Evolutionary conservation across 768 basidiomycete genomes (phyloP), one percentile per base, ranked within the genome.

Genomic region (Mycena vitilis): DNA sequence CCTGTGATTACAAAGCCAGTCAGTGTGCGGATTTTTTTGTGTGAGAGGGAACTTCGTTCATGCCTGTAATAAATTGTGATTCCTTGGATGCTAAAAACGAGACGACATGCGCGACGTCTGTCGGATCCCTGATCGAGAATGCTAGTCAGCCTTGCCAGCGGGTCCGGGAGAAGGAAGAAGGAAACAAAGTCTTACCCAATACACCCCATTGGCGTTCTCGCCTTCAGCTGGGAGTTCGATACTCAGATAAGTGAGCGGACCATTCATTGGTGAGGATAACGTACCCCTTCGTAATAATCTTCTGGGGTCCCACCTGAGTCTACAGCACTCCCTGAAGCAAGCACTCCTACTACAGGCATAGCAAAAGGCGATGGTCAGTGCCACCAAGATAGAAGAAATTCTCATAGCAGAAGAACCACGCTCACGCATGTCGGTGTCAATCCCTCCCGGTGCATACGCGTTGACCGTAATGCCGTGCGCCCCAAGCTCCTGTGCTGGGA

Each of bases 31-130:
- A 23, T 20, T n/a, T 37, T 30, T 4, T 16, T n/a, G 16, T 23
- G 40, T 5, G 23, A 44, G 20, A 18, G 9, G 6, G n/a, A n/a
- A n/a, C n/a, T n/a, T n/a, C n/a, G n/a, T n/a, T n/a, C 23, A n/a
- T 34, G 74, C 80, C 80, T 0, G 80, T 78, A 15, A 79, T 75
- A 42, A 75, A 80, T 42, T 66, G 58, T 0, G 80, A 77, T 25
- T 80, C 76, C 23, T 74, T 65, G 9, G 78, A 76, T 12, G 76
- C 79, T 22, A 81, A 70, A 71, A 78, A 80, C 11, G 80, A 77
- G 4, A 81, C 80, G 4, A 79, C 51, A 15, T 67, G 67, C 0
- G 79, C 77, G 38, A 81, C 63, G 37, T 69, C 68, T 10, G 42
- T 25, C n/a, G 63, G 49, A 5, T 51, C 63, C 56, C 52, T 79